Base-by-base conservation (phyloP, 805 yeast genomes). In the Saturnispora mendoncae region DNA sequence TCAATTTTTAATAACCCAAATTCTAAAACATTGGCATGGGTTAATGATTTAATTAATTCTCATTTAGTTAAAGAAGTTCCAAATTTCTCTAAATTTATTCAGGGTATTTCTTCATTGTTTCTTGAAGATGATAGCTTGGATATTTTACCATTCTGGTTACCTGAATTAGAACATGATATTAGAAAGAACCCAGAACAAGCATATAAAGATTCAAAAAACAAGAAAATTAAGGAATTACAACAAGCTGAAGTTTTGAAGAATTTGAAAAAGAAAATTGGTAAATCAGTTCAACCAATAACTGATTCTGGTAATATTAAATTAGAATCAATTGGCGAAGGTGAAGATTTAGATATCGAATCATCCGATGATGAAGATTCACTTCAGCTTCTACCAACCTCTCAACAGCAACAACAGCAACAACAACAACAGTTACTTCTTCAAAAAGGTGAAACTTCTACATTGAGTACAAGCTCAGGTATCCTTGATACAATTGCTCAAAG, bases 1-100 rank as follows among this genome's bases (percentile, higher is more conserved):
- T 48, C 71, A 56, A 54, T 62, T 60, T 51, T 71, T 65, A 48
- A 71, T 62, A 61, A 80, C 69, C 61, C 76, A 59, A 52, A 72
- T 60, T 62, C 67, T 42, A 70, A 55, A 47, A 62, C 67, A 14
- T 41, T 57, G 36, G 67, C 72, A 43, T 90, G 98, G 98, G 74
- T 92, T 48, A 80, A 79, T 51, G 98, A 90, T 48, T 72, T 90
- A 53, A 80, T 85, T 24, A 76, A 78, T 43, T 74, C 86, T 20
- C 88, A 85, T 55, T 68, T 90, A 51, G 95, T 87, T 36, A 87
- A 85, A 57, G 97, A 87, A 60, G 88, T 90, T 46, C 96, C 97
- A 42, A 84, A 84, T 54, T 90, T 90, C 56, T 84, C 95, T 39
- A 85, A 87, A 62, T 90, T 84, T 58, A 72, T 90, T 51, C 98